Conservation (phyloP, 2,329 filamentous ascomycete species). For the Anisogramma anomala region DNA sequence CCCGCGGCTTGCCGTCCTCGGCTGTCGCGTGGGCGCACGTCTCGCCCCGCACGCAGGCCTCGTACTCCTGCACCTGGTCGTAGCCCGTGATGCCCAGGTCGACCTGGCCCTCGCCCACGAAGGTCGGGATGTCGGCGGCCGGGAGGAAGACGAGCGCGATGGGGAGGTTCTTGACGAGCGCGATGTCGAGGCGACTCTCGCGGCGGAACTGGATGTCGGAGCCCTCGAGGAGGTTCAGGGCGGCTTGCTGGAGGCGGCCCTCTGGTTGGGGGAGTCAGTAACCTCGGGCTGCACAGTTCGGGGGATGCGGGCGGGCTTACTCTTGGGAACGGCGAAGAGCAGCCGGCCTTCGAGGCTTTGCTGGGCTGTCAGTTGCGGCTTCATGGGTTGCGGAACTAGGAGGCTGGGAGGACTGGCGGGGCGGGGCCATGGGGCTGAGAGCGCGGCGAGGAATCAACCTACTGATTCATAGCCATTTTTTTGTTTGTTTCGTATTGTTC, state of each 20-base stretch:
- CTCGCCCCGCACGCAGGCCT: conserved; percentile 46
- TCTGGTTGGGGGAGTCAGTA: conserved; percentile 42
- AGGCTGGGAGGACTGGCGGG: neutral
- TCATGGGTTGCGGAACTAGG: neutral
- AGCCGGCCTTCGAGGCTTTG: conserved; percentile 79
- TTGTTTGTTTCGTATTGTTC: neutral
- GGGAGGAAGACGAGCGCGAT: conserved; percentile 96
- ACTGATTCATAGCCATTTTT: conserved; percentile 36
- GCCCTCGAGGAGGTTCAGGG: conserved; percentile 82
- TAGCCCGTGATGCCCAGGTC: conserved; percentile 90
- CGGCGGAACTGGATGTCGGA: conserved; percentile 95
- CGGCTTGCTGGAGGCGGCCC: conserved; percentile 80
- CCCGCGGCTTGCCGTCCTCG: conserved; percentile 35
- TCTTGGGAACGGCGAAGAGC: conserved; percentile 97
- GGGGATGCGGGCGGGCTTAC: conserved; percentile 42
- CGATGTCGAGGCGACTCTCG: conserved; percentile 91
- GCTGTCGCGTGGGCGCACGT: conserved; percentile 34
- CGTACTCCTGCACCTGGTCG: conserved; percentile 88
- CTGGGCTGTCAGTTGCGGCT: conserved; percentile 25
- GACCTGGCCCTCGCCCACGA: conserved; percentile 87
- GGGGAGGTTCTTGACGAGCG: conserved; percentile 90
- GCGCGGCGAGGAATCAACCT: conserved; percentile 12
- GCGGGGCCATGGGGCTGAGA: neutral
- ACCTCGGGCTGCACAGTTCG: neutral
- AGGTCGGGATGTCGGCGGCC: conserved; percentile 92